Conservation (phyloP, 352 stramenopile genomes). For the Phytophthora sojae region DNA sequence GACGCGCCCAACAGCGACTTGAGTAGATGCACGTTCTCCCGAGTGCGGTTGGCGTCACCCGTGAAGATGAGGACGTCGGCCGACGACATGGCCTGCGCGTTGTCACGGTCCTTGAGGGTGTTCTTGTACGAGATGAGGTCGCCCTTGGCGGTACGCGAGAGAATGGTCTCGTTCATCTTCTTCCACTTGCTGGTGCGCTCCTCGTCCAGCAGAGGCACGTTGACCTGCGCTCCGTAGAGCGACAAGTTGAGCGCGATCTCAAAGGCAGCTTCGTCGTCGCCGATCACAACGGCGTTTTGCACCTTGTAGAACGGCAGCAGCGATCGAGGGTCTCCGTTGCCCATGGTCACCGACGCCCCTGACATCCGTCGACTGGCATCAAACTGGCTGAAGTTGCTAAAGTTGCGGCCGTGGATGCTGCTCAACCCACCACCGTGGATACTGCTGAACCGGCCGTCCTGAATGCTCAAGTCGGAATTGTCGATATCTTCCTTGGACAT, state of each 20-base stretch:
- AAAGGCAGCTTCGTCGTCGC: slow-evolving; percentile 67
- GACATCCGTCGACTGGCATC: slow-evolving; percentile 7
- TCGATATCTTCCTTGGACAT: slow-evolving; percentile 11
- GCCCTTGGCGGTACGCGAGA: slow-evolving; percentile 53
- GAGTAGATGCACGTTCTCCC: slow-evolving; percentile 61
- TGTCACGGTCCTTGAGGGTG: slow-evolving; percentile 56
- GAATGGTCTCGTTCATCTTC: slow-evolving; percentile 65
- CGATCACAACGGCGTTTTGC: slow-evolving; percentile 64
- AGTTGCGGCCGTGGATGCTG: slow-evolving; percentile 9
- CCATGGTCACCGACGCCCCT: slow-evolving; percentile 14
- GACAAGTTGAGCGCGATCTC: slow-evolving; percentile 67
- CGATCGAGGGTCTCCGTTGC: slow-evolving; percentile 49
- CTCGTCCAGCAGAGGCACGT: slow-evolving; percentile 64
- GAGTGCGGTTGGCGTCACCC: slow-evolving; percentile 48
- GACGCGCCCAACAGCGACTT: slow-evolving; percentile 44
- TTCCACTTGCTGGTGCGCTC: slow-evolving; percentile 65
- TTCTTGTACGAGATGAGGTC: slow-evolving; percentile 76
- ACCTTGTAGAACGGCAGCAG: slow-evolving; percentile 60
- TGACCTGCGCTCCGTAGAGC: slow-evolving; percentile 66
- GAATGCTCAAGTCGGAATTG: slow-evolving; percentile 13
- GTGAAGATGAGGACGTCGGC: slow-evolving; percentile 75
- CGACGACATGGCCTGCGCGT: slow-evolving; percentile 43
- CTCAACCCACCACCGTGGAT: slow-evolving; percentile 4
- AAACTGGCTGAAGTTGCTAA: slow-evolving; percentile 14
- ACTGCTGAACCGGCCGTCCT: slow-evolving; percentile 9